phyloP scores from a whole-genome alignment of 495 filamentous ascomycete genomes.

The Glarea lozoyensis region DNA sequence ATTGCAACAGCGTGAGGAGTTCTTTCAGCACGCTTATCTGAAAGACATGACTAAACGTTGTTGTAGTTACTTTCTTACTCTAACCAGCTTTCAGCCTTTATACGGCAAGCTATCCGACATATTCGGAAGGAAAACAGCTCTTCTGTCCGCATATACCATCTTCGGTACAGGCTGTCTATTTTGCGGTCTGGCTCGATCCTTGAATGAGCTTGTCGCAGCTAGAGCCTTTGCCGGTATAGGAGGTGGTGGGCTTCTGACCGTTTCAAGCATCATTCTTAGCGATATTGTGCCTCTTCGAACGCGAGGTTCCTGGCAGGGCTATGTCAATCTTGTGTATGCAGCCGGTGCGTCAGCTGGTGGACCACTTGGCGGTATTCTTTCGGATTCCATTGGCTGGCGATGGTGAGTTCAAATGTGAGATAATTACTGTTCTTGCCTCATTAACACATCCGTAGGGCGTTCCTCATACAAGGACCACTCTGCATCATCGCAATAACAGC shows the following conservation, averaged over 20 bases:
- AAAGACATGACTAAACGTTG: not conserved
- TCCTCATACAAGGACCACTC: conserved; percentile 61
- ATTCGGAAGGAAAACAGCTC: conserved; percentile 68
- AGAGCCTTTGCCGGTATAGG: conserved; percentile 51
- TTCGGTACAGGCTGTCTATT: conserved; percentile 67
- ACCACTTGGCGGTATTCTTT: conserved; percentile 66
- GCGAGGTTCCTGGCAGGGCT: conserved; percentile 72
- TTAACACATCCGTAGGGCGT: conserved; percentile 44
- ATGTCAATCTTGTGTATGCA: conserved; percentile 74
- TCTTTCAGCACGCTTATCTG: not conserved
- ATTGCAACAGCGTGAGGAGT: conserved; percentile 60
- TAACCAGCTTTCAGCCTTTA: conserved; percentile 70
- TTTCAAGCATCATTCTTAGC: conserved; percentile 68
- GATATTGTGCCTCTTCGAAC: conserved; percentile 73
- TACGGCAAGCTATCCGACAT: conserved; percentile 77
- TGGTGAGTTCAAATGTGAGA: conserved; percentile 56
- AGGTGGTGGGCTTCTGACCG: conserved; percentile 78
- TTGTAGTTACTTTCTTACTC: conserved; percentile 57
- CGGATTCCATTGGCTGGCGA: conserved; percentile 74
- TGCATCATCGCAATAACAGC: conserved; percentile 57
- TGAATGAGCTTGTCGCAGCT: conserved; percentile 62
- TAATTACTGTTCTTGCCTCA: not conserved
- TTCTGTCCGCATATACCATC: conserved; percentile 63
- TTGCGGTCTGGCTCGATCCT: conserved; percentile 63
- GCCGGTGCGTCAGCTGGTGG: conserved; percentile 61